Evolutionary conservation across 2,329 filamentous ascomycete genomes (phyloP).

Genomic region (Neonectria faginata): DNA sequence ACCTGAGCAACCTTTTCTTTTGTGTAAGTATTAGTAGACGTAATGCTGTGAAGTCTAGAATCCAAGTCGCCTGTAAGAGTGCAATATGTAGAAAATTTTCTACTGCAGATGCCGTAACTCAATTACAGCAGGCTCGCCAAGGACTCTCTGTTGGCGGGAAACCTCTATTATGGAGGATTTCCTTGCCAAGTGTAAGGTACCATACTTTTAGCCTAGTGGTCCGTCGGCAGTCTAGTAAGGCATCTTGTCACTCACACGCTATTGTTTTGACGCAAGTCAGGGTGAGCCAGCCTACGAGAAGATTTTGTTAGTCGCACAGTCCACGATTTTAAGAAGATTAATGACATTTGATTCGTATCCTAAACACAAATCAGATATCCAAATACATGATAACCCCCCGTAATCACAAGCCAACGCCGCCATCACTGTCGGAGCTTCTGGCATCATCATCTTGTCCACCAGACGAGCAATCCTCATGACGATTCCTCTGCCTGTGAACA

Average conservation of each 20-base stretch:
- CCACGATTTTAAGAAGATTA: neutral
- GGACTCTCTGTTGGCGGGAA: no score
- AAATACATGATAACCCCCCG: no score
- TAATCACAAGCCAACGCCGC: neutral
- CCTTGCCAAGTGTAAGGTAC: no score
- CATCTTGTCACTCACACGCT: neutral
- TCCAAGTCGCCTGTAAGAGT: neutral
- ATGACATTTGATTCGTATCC: neutral
- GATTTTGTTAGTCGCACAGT: neutral
- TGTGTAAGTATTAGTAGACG: neutral
- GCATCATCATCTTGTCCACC: neutral
- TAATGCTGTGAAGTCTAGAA: neutral
- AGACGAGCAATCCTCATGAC: neutral
- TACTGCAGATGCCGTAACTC: neutral
- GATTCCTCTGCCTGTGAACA: neutral
- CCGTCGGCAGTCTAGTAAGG: no score
- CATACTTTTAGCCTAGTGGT: no score
- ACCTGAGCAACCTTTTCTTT: neutral
- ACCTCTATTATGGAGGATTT: no score
- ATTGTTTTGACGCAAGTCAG: neutral
- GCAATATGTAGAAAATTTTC: neutral
- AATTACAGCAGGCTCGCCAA: neutral
- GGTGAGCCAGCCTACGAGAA: neutral
- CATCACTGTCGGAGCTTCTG: neutral
- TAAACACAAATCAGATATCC: neutral